These are phyloP conservation scores for Aspergillus diversus DNA, from an alignment of 495 filamentous ascomycete species.

Conservation along the genomic window DNA sequence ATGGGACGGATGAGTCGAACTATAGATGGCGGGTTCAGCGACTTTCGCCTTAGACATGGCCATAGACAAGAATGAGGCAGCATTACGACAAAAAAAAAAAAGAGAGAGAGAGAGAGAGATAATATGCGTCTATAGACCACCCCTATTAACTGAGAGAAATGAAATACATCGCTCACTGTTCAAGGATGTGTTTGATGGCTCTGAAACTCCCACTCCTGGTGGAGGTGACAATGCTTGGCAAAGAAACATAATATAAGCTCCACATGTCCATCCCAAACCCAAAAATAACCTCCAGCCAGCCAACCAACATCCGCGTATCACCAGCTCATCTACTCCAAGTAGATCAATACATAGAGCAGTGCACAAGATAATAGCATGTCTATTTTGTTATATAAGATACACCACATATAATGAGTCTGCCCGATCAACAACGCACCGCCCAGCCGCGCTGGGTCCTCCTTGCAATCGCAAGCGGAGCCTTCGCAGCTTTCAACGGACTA, in stretches of 20 bases:
- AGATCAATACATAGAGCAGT: not conserved
- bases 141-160: too few species aligned
- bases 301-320: not conserved
- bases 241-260: not conserved
- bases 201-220: too few species aligned
- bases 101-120: not conserved
- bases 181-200: too few species aligned
- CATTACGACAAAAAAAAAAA: not conserved
- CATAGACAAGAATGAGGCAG: not conserved
- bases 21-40: constrained; percentile 49
- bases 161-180: too few species aligned
- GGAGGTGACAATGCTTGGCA: not conserved
- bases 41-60: constrained; percentile 40
- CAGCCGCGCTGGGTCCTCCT: constrained; percentile 72
- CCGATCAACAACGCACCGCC: constrained; percentile 12
- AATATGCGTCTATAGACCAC: too few species aligned
- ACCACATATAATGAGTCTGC: constrained; percentile 4
- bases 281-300: not conserved
- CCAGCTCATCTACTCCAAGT: not conserved
- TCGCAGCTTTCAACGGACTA: constrained; percentile 91
- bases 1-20: constrained; percentile 62
- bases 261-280: not conserved
- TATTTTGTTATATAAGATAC: not conserved
- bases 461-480: constrained; percentile 82
- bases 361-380: too few species aligned